Percentiles rank a stretch among this genome's conserved stretches.
Evolutionary conservation across 352 stramenopile species (phyloP).

Genomic region (Pythium biforme): DNA sequence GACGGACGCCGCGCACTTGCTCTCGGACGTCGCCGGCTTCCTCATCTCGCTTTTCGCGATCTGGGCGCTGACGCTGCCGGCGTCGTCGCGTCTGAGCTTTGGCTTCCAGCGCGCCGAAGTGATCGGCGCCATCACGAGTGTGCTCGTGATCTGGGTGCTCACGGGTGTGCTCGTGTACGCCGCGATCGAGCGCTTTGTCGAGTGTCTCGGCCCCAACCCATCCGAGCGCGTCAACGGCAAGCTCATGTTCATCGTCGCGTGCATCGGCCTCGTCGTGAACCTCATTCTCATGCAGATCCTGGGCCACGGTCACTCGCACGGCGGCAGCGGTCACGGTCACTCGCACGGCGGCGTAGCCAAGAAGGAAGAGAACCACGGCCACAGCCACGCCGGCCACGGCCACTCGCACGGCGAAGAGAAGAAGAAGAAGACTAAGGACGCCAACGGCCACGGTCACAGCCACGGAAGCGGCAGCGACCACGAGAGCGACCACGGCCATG

Average conservation of each 20-base stretch:
- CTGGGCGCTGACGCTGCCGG: conserved; percentile 60
- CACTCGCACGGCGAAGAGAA: conserved; percentile 36
- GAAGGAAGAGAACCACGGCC: conserved; percentile 37
- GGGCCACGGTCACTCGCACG: conserved; percentile 55
- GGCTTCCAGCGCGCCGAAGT: conserved; percentile 96
- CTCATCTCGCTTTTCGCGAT: conserved; percentile 84
- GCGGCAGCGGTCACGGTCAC: conserved; percentile 33
- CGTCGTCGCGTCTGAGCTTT: conserved; percentile 82
- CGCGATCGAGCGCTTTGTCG: conserved; percentile 87
- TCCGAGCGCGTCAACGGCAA: conserved; percentile 92
- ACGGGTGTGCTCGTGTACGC: conserved; percentile 93
- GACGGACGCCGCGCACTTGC: conserved; percentile 80
- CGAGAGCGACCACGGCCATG: conserved; percentile 31
- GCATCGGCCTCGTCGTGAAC: conserved; percentile 96
- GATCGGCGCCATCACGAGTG: conserved; percentile 93
- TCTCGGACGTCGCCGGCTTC: conserved; percentile 81
- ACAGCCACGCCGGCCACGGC: conserved; percentile 35
- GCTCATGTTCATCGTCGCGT: conserved; percentile 96
- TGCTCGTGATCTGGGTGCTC: conserved; percentile 94
- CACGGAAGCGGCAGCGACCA: conserved; percentile 33
- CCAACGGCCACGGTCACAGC: conserved; percentile 39
- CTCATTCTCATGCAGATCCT: conserved; percentile 93
- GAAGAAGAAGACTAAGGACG: conserved; percentile 20
- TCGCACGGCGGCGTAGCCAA: conserved; percentile 27
- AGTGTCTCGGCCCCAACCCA: conserved; percentile 72